phyloP scores from a whole-genome alignment of 345 rosid genomes.

The Turritis glabra region DNA sequence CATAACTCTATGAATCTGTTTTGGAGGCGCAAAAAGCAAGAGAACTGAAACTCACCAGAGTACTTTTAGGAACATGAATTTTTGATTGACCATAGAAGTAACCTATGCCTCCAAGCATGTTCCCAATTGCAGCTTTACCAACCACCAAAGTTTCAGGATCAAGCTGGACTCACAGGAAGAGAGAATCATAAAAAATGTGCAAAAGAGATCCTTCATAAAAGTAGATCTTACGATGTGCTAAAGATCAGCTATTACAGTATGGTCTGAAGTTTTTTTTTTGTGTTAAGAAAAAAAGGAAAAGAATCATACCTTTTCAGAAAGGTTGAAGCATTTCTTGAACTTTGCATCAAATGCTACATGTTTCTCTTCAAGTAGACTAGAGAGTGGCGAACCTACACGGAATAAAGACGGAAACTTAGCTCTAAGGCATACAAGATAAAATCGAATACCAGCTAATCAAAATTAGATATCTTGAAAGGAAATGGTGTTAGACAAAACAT shows the following conservation, averaged over 20 bases:
- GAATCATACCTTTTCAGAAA: slow-evolving; percentile 59
- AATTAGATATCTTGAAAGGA: background rate
- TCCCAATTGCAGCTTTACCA: slow-evolving; percentile 82
- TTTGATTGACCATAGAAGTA: slow-evolving; percentile 92
- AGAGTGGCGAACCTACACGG: slow-evolving; percentile 51
- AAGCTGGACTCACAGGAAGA: slow-evolving; percentile 51
- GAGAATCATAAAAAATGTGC: background rate
- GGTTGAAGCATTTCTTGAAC: slow-evolving; percentile 57
- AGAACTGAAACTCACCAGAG: slow-evolving; percentile 50
- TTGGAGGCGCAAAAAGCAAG: background rate
- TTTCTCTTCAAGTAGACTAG: slow-evolving; percentile 58
- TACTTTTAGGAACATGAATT: slow-evolving; percentile 52
- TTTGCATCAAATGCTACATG: slow-evolving; percentile 67
- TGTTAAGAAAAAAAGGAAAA: background rate
- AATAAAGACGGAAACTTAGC: background rate
- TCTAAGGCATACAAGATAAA: background rate
- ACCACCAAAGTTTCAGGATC: slow-evolving; percentile 56
- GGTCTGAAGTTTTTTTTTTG: background rate
- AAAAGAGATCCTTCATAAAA: background rate
- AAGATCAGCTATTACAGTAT: background rate
- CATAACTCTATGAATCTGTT: slow-evolving; percentile 41
- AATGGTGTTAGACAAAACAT: background rate
- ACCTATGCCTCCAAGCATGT: slow-evolving; percentile 95
- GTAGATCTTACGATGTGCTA: background rate
- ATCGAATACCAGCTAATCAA: background rate